Evolutionary conservation across 176 grass and related monocot species (phyloP).

Genomic region (Oryza australiensis): DNA sequence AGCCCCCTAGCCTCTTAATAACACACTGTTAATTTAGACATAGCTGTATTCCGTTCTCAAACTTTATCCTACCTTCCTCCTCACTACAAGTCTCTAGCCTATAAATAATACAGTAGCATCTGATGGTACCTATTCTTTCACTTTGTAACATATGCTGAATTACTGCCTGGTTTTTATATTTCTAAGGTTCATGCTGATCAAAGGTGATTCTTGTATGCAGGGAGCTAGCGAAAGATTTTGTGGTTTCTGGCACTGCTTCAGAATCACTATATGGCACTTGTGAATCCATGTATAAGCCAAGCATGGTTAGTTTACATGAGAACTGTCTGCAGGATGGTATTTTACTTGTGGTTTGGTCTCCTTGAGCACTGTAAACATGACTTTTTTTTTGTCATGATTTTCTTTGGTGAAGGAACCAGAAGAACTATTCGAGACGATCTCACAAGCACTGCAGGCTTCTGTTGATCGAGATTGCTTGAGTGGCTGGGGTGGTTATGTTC

Average conservation of each 20-base stretch:
- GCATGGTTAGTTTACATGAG: constrained; percentile 67
- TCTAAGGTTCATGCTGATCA: constrained; percentile 4
- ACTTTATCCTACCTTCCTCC: not conserved
- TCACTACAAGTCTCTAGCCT: constrained; percentile 4
- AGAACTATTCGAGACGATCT: constrained; percentile 90
- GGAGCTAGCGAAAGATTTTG: constrained; percentile 95
- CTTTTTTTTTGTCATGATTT: not conserved
- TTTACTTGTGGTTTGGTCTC: not conserved
- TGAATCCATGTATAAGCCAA: constrained; percentile 96
- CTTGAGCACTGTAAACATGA: not conserved
- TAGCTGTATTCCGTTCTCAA: not conserved
- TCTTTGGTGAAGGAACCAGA: constrained; percentile 71
- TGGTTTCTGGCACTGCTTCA: constrained; percentile 85
- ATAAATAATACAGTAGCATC: not conserved
- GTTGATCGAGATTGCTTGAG: constrained; percentile 89
- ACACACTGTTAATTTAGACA: not conserved
- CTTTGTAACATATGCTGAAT: not conserved
- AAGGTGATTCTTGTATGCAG: constrained; percentile 49
- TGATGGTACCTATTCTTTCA: not conserved
- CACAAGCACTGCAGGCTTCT: constrained; percentile 84
- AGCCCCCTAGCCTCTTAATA: constrained; percentile 23
- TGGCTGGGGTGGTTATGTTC: constrained; percentile 89
- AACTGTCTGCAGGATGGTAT: not conserved
- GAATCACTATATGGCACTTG: constrained; percentile 93
- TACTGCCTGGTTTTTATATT: not conserved